Base-by-base conservation (phyloP, 2,329 filamentous ascomycete species). In the Phyllosticta citribraziliensis region DNA sequence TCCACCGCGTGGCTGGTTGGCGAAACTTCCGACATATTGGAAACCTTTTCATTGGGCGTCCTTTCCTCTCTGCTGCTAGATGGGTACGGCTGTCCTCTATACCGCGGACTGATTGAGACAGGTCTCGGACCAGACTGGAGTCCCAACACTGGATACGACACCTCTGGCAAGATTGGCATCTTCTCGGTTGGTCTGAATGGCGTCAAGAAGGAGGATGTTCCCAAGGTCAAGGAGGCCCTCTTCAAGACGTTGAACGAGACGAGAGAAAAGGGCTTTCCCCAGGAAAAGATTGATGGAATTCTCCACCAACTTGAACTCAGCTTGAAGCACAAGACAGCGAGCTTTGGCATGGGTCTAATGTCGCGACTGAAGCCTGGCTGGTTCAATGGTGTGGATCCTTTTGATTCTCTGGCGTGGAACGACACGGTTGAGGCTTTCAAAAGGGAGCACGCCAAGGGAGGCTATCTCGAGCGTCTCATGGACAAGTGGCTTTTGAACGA, bases 331-430 rank as follows among this genome's bases (percentile, higher is more conserved):
- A 97, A 97, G 79, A 97, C 91, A 0, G 90, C 94, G 60, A 91
- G 88, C 69, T 99, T 99, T 70, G 94, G 94, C 14, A 90, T 97
- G 81, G 87, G 87, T 19, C 83, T 97, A 58, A 84, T 99, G 74
- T 90, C 96, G 67, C 85, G 93, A 52, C 81, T 97, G 8, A 89
- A 96, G 70, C 88, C 91, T 1, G 87, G 88, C 63, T 99, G 94
- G 94, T 97, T 99, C 75, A 95, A 94, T 62, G 94, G 93, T 5
- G 86, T 91, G 3, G 90, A 97, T 71, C 93, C 94, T 0, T 95
- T 97, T 74, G 87, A 96, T 66, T 87, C 90, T 12, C 79, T 99
- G 40, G 88, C 91, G 2, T 97, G 92, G 91, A 94, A 96, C 67
- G 88, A 94, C 52, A 91, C 90, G 0, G 86, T 97, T 3, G 79